These are phyloP conservation scores for Earliella scabrosa DNA, from an alignment of 1,284 basidiomycete genomes.

Conservation along the genomic window DNA sequence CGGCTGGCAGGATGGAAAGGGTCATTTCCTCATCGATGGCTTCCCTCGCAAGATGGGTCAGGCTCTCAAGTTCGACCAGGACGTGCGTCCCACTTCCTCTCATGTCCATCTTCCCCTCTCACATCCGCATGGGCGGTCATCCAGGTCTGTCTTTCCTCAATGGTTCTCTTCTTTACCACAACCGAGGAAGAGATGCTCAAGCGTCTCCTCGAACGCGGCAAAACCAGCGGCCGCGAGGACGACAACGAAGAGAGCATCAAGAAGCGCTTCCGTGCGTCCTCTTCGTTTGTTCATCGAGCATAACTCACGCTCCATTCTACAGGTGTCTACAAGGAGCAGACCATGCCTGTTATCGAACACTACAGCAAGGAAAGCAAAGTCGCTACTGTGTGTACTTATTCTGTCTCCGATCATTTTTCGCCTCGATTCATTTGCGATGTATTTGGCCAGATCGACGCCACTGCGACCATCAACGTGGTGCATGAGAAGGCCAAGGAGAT, in stretches of 20 bases:
- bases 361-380: conserved; percentile 79
- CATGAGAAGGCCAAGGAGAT: conserved; percentile 62
- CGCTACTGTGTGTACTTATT: conserved; percentile 62
- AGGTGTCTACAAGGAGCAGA: conserved; percentile 92
- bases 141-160: conserved; percentile 80
- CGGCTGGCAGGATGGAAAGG: conserved; percentile 77
- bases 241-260: conserved; percentile 96
- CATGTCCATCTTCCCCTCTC: too few species aligned
- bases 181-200: conserved; percentile 88
- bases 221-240: conserved; percentile 95
- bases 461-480: conserved; percentile 75
- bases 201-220: conserved; percentile 86
- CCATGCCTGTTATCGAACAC: conserved; percentile 96
- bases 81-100: conserved; percentile 68
- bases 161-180: conserved; percentile 91
- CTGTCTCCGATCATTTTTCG: too few species aligned
- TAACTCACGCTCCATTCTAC: neutral
- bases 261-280: conserved; percentile 88
- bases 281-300: too few species aligned
- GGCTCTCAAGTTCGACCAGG: conserved; percentile 90
- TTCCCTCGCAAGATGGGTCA: conserved; percentile 99
- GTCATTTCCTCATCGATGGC: conserved; percentile 95
- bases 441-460: conserved; percentile 75
- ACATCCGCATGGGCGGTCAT: too few species aligned
- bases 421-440: too few species aligned